These are phyloP conservation scores for Barbatosphaeria neglecta DNA, from an alignment of 495 filamentous ascomycete species.

Conservation along the genomic window DNA sequence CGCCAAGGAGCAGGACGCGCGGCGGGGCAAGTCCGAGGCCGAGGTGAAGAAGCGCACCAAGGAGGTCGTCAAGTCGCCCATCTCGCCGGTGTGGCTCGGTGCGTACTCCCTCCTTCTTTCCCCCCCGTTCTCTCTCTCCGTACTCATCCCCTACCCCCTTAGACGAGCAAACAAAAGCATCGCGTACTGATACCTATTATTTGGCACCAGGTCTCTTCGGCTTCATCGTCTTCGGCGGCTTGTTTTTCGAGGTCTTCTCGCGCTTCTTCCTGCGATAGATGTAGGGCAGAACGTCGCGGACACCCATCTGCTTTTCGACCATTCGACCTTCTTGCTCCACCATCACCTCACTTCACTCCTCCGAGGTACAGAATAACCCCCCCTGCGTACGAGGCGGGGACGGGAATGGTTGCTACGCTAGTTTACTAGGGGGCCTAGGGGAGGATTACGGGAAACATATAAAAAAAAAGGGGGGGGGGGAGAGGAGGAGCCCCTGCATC, in stretches of 20 bases:
- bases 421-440: too few relatives aligned
- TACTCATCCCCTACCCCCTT: slow-evolving; percentile 7
- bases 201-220: slow-evolving; percentile 50
- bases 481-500: too few relatives aligned
- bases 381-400: too few relatives aligned
- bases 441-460: too few relatives aligned
- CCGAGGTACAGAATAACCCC: too few relatives aligned
- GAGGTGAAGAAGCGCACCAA: slow-evolving; percentile 56
- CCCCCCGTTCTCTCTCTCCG: slow-evolving; percentile 4
- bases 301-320: too few relatives aligned
- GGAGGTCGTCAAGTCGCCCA: slow-evolving; percentile 55
- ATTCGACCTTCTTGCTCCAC: too few relatives aligned
- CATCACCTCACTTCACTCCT: too few relatives aligned
- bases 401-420: too few relatives aligned
- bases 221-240: slow-evolving; percentile 75
- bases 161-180: too few relatives aligned
- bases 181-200: background rate
- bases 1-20: slow-evolving; percentile 63
- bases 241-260: slow-evolving; percentile 68
- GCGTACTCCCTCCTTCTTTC: slow-evolving; percentile 23
- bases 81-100: slow-evolving; percentile 79
- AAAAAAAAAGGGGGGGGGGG: too few relatives aligned
- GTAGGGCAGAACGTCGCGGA: too few relatives aligned
- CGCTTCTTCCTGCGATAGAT: slow-evolving; percentile 55
- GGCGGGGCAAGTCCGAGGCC: slow-evolving; percentile 68